A percentile compares a stretch with the other conserved stretches of the same genome.
These are phyloP conservation scores for Pleurotus cornucopiae DNA, from an alignment of 768 basidiomycete species.

Conservation along the genomic window DNA sequence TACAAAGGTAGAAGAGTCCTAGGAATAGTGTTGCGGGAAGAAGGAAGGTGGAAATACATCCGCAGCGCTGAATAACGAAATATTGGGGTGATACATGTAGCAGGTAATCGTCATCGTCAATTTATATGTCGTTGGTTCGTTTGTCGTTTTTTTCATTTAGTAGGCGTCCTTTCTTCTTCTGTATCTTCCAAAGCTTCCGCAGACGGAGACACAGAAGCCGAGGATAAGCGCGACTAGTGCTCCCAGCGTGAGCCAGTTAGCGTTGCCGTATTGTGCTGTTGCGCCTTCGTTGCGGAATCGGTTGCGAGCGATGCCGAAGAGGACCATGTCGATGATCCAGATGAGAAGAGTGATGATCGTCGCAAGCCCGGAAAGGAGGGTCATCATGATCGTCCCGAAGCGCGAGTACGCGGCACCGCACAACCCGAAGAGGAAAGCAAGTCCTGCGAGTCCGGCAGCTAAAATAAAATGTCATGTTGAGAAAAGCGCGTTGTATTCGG, in stretches of 20 bases:
- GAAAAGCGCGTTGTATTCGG: not conserved
- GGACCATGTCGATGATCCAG: slow-evolving; percentile 75
- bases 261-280: slow-evolving; percentile 66
- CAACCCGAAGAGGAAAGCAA: slow-evolving; percentile 65
- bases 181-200: slow-evolving; percentile 68
- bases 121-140: not conserved
- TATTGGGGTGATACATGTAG: not conserved
- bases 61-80: no score
- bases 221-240: slow-evolving; percentile 65
- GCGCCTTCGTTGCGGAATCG: slow-evolving; percentile 46
- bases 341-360: slow-evolving; percentile 62
- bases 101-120: not conserved
- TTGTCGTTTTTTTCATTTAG: slow-evolving; percentile 8
- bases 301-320: slow-evolving; percentile 69
- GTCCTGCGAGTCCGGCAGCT: slow-evolving; percentile 60
- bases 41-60: no score
- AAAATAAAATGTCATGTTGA: slow-evolving; percentile 1
- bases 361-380: slow-evolving; percentile 61
- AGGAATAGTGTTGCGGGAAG: no score
- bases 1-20: no score
- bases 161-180: slow-evolving; percentile 31
- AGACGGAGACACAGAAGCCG: slow-evolving; percentile 61
- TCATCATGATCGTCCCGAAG: slow-evolving; percentile 74
- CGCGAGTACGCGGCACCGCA: slow-evolving; percentile 65
- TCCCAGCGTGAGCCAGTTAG: slow-evolving; percentile 78